These are phyloP conservation scores for Pilaira anomala DNA, from an alignment of 192 early-diverging fungal genomes.

Conservation along the genomic window DNA sequence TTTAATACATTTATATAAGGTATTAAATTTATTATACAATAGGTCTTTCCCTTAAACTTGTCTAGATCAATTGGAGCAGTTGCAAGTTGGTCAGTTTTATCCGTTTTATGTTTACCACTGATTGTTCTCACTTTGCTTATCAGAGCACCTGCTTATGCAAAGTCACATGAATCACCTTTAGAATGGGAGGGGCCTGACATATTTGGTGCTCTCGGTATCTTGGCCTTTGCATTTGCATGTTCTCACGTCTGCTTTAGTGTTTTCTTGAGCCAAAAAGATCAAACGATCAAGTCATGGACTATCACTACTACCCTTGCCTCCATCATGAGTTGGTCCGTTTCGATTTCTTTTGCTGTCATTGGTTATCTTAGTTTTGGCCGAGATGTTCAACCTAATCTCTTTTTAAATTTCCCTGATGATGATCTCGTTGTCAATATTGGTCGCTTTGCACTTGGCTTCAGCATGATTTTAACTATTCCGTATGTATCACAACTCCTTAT, in stretches of 20 bases:
- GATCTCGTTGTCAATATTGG: constrained; percentile 60
- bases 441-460: constrained; percentile 56
- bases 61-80: constrained; percentile 60
- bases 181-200: constrained; percentile 56
- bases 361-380: constrained; percentile 63
- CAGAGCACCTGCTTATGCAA: constrained; percentile 53
- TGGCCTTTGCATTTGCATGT: constrained; percentile 68
- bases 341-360: constrained; percentile 58
- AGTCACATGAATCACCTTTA: constrained; percentile 46
- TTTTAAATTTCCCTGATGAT: constrained; percentile 59
- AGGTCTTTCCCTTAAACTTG: constrained; percentile 62
- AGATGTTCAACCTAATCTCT: constrained; percentile 60
- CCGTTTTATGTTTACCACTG: constrained; percentile 57
- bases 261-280: constrained; percentile 48
- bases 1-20: too few species aligned
- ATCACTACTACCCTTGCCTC: constrained; percentile 49
- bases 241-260: constrained; percentile 61
- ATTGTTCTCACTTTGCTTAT: constrained; percentile 58
- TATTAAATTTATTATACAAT: too few species aligned
- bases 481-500: constrained; percentile 18
- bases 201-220: constrained; percentile 61
- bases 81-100: constrained; percentile 54
- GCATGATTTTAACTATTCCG: constrained; percentile 59
- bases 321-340: constrained; percentile 46
- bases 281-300: constrained; percentile 48